Percentiles rank a stretch among this genome's conserved stretches.
Conservation (phyloP, 768 basidiomycete genomes). For the Naganishia randhawae region DNA sequence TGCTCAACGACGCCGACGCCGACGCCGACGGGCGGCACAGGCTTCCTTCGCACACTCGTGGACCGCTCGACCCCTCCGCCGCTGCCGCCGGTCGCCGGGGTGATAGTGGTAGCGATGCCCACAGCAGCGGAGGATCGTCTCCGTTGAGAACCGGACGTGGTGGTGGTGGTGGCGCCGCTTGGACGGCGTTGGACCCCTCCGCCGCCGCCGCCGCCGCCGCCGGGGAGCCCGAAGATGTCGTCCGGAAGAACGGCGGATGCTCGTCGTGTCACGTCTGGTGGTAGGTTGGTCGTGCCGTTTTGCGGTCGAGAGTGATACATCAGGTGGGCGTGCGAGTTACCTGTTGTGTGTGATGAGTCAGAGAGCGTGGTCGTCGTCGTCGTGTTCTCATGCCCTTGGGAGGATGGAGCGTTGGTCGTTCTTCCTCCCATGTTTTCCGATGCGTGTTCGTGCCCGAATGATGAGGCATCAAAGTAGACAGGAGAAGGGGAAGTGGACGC, state of each 20-base stretch:
- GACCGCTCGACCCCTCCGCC: not conserved
- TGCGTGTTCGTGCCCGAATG: not conserved
- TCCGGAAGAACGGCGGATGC: not conserved
- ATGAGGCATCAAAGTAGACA: not conserved
- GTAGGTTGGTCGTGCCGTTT: too few relatives aligned
- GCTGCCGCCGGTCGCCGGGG: too few relatives aligned
- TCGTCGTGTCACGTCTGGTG: not conserved
- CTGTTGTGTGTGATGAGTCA: not conserved
- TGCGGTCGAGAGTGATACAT: not conserved
- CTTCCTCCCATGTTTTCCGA: not conserved
- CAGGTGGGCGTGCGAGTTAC: constrained; percentile 4
- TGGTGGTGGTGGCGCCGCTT: not conserved
- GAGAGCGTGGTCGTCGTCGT: too few relatives aligned
- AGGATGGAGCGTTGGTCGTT: not conserved
- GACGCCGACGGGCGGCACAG: too few relatives aligned
- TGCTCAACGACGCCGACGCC: too few relatives aligned
- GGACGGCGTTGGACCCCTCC: not conserved
- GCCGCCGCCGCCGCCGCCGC: too few relatives aligned
- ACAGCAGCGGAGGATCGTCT: not conserved
- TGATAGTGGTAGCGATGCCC: too few relatives aligned
- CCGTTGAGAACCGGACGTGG: not conserved
- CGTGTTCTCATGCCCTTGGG: constrained; percentile 1
- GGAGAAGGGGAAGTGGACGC: not conserved
- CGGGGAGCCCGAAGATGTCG: too few relatives aligned
- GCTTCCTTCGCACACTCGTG: constrained; percentile 5